These are phyloP conservation scores for Suillus subaureus DNA, from an alignment of 768 basidiomycete species.

Conservation along the genomic window DNA sequence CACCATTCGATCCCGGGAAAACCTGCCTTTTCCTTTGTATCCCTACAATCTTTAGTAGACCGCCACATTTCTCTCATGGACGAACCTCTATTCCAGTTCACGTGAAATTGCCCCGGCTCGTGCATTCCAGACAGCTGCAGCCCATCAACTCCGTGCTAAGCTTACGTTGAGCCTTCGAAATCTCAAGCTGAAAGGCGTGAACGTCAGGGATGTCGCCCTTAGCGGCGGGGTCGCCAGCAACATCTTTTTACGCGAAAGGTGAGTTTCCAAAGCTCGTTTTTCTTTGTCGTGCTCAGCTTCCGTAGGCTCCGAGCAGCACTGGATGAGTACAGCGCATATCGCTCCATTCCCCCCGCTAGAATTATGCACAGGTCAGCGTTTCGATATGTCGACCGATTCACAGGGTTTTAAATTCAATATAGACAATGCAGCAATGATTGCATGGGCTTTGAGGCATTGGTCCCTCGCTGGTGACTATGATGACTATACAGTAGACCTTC, in stretches of 20 bases:
- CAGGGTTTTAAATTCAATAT: not conserved
- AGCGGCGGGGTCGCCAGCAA: constrained; percentile 97
- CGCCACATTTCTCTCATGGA: constrained; percentile 48
- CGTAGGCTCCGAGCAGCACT: constrained; percentile 38
- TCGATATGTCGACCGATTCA: not conserved
- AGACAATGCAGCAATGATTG: constrained; percentile 99
- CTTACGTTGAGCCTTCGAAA: constrained; percentile 37
- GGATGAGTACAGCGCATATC: constrained; percentile 37
- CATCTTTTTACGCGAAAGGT: constrained; percentile 65
- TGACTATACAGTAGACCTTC: constrained; percentile 59
- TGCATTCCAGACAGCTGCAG: constrained; percentile 72
- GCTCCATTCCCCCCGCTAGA: constrained; percentile 69
- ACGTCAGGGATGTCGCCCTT: constrained; percentile 66
- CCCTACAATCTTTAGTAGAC: constrained; percentile 73
- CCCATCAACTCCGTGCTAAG: constrained; percentile 77
- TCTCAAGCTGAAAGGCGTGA: constrained; percentile 51
- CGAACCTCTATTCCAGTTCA: constrained; percentile 31
- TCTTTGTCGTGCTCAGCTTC: constrained; percentile 1
- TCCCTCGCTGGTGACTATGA: constrained; percentile 66
- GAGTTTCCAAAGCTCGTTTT: constrained; percentile 16
- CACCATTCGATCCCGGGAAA: constrained; percentile 53
- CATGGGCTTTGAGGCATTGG: constrained; percentile 85
- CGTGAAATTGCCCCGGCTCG: constrained; percentile 54
- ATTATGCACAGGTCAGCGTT: constrained; percentile 70
- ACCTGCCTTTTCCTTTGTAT: constrained; percentile 78